Evolutionary conservation across 169 alveolate species (phyloP).

Genomic region (Plasmodium gonderi): DNA sequence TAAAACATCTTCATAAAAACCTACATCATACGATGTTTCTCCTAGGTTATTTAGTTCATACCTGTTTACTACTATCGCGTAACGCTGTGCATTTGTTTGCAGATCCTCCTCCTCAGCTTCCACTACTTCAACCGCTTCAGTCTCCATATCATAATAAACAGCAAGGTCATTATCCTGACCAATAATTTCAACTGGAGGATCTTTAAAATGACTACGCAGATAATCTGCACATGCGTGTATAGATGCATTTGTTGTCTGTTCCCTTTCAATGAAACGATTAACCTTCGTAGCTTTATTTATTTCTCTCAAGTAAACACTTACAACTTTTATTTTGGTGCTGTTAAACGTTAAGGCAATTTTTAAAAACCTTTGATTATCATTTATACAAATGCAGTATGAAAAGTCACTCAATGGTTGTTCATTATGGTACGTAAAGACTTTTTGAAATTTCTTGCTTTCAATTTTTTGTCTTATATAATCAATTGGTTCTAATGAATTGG

Average conservation of each 20-base stretch:
- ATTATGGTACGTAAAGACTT: slow-evolving; percentile 23
- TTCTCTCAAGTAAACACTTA: slow-evolving; percentile 13
- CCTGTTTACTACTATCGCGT: too few species aligned
- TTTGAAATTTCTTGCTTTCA: slow-evolving; percentile 6
- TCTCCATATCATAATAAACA: background rate
- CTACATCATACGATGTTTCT: background rate
- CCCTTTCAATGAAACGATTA: background rate
- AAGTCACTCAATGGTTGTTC: slow-evolving; percentile 19
- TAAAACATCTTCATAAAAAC: slow-evolving; percentile 12
- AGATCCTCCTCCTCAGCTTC: background rate
- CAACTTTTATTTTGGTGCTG: slow-evolving; percentile 18
- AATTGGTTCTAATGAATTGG: background rate
- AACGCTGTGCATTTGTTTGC: background rate
- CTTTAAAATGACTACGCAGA: background rate
- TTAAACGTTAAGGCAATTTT: slow-evolving; percentile 40
- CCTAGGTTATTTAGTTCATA: background rate
- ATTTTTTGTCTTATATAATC: background rate
- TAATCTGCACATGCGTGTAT: background rate
- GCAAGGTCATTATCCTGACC: background rate
- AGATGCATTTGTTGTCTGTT: slow-evolving; percentile 1
- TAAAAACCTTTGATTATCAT: slow-evolving; percentile 20
- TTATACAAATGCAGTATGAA: slow-evolving; percentile 33
- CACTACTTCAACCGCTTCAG: background rate
- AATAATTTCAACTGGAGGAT: background rate
- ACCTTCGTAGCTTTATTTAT: slow-evolving; percentile 5